Evolutionary conservation across 106 monocot species (phyloP).

Genomic region (Agapanthus africanus): DNA sequence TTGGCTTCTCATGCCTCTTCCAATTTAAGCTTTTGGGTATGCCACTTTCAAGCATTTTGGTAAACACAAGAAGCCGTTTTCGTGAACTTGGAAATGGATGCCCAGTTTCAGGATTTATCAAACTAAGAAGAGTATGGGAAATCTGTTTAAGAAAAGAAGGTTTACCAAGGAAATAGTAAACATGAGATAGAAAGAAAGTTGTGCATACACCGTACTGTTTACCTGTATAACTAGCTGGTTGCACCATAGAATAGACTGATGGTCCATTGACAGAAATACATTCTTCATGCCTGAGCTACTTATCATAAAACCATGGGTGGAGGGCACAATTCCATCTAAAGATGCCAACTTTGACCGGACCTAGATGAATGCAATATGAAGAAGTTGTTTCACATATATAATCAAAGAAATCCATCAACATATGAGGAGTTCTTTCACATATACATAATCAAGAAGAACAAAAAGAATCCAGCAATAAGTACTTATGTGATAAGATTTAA

Average conservation of each 20-base stretch:
- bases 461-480: too few relatives aligned
- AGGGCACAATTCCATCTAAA: constrained; percentile 85
- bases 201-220: neutral
- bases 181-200: neutral
- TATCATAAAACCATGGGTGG: constrained; percentile 77
- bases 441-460: too few relatives aligned
- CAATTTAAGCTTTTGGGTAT: constrained; percentile 62
- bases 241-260: constrained; percentile 96
- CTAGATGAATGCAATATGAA: constrained; percentile 26
- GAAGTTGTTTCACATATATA: neutral
- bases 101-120: constrained; percentile 61
- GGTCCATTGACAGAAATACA: constrained; percentile 93
- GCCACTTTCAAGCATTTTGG: constrained; percentile 84
- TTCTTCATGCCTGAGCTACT: constrained; percentile 83
- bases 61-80: constrained; percentile 66
- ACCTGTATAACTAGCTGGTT: constrained; percentile 98
- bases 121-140: constrained; percentile 76
- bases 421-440: too few relatives aligned
- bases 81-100: constrained; percentile 48
- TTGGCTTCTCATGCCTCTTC: constrained; percentile 25
- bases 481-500: neutral
- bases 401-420: neutral
- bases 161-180: constrained; percentile 7
- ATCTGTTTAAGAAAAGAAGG: constrained; percentile 32
- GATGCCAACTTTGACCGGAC: constrained; percentile 82